Percentiles rank a stretch among this genome's conserved stretches.
Conservation (phyloP, 768 basidiomycete genomes). For the Sarcomyxa edulis region DNA sequence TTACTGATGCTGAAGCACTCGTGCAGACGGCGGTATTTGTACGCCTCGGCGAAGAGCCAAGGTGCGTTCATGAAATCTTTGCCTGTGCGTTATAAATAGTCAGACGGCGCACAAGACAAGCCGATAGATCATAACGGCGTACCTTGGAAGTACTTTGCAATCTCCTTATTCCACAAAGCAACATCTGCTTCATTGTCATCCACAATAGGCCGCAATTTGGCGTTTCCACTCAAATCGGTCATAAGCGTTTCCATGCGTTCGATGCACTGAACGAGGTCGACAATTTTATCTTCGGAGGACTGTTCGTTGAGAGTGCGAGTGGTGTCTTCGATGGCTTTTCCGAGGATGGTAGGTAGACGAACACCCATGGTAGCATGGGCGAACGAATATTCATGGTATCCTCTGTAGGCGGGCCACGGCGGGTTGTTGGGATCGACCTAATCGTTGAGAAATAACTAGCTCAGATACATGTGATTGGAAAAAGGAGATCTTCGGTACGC, state of each 20-base stretch:
- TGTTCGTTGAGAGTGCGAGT: conserved; percentile 85
- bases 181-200: conserved; percentile 93
- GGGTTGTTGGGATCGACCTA: conserved; percentile 82
- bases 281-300: conserved; percentile 74
- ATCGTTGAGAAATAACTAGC: neutral
- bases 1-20: conserved; percentile 93
- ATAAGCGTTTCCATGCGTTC: conserved; percentile 89
- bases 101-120: neutral
- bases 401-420: conserved; percentile 77
- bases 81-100: conserved; percentile 30
- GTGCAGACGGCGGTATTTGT: conserved; percentile 86
- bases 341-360: conserved; percentile 91
- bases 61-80: conserved; percentile 95
- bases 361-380: conserved; percentile 94
- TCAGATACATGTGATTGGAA: neutral
- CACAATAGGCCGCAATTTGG: conserved; percentile 79
- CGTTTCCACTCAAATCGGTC: conserved; percentile 79
- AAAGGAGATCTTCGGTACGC: conserved; percentile 14
- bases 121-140: conserved; percentile 16
- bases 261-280: conserved; percentile 82
- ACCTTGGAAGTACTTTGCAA: conserved; percentile 92
- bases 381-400: conserved; percentile 79
- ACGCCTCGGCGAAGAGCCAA: conserved; percentile 95
- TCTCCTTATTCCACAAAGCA: conserved; percentile 95
- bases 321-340: conserved; percentile 92